phyloP scores from a whole-genome alignment of 2,329 filamentous ascomycete species.

The Monosporascus sp. region DNA sequence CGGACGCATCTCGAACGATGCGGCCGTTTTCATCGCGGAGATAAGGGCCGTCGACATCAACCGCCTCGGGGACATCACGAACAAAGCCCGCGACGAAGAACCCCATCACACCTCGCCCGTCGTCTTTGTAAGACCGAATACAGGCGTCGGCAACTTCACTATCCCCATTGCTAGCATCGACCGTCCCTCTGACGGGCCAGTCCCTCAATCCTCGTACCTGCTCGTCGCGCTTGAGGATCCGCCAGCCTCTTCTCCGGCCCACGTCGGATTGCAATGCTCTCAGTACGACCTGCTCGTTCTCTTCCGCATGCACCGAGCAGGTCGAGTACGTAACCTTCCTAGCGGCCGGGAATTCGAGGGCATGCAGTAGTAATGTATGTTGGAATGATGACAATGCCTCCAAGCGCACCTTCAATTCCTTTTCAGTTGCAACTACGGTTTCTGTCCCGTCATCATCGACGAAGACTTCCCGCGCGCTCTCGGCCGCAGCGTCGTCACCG shows the following conservation, averaged over 20 bases:
- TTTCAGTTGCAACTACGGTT: conserved; percentile 45
- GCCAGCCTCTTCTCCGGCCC: conserved; percentile 68
- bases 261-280: conserved; percentile 63
- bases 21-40: conserved; percentile 23
- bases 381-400: conserved; percentile 76
- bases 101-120: conserved; percentile 81
- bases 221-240: conserved; percentile 62
- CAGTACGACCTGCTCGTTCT: conserved; percentile 84
- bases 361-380: conserved; percentile 74
- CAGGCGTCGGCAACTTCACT: conserved; percentile 64
- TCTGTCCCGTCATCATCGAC: conserved; percentile 55
- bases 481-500: conserved; percentile 25
- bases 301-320: conserved; percentile 79
- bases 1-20: conserved; percentile 24
- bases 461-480: conserved; percentile 29
- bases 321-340: conserved; percentile 84
- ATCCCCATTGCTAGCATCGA: conserved; percentile 44
- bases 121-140: conserved; percentile 75
- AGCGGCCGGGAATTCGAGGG: conserved; percentile 74
- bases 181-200: conserved; percentile 66
- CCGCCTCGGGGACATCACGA: conserved; percentile 39
- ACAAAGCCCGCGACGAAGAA: conserved; percentile 94
- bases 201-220: conserved; percentile 72
- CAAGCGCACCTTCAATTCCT: conserved; percentile 60
- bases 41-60: conserved; percentile 22